Evolutionary conservation across 139 green algal genomes (phyloP).

Genomic region (Closterium sp.): DNA sequence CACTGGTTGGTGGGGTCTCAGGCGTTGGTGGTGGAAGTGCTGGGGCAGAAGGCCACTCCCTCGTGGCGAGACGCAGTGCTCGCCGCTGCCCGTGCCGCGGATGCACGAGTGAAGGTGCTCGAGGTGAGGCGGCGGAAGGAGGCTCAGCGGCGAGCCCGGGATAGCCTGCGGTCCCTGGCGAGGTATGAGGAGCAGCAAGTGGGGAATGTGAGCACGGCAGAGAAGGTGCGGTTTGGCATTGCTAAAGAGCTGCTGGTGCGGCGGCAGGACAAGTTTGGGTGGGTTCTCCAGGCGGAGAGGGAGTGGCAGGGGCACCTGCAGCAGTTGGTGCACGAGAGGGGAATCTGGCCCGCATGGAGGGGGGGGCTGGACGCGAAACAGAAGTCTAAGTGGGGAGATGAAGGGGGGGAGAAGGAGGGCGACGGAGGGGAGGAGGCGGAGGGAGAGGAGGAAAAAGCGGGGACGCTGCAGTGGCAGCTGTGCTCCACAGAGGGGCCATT

Average conservation of each 20-base stretch:
- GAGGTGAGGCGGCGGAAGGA: slow-evolving; percentile 32
- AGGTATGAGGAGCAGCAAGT: not conserved
- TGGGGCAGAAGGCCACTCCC: slow-evolving; percentile 13
- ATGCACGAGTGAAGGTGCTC: not conserved
- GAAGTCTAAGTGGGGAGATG: not conserved
- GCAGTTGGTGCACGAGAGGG: slow-evolving; percentile 26
- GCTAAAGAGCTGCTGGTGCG: not conserved
- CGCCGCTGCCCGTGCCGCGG: slow-evolving; percentile 20
- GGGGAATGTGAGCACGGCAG: not conserved
- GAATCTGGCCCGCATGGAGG: slow-evolving; percentile 12
- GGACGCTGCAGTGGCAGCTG: slow-evolving; percentile 23
- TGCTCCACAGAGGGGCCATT: slow-evolving; percentile 20
- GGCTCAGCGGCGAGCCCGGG: not conserved
- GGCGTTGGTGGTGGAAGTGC: slow-evolving; percentile 7
- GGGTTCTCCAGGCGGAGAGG: slow-evolving; percentile 19
- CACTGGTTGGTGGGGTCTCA: slow-evolving; percentile 34
- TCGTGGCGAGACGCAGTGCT: slow-evolving; percentile 28
- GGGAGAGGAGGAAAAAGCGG: not conserved
- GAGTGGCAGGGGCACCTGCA: slow-evolving; percentile 16
- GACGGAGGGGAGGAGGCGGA: not conserved
- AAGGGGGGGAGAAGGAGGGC: not conserved
- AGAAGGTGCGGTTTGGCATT: not conserved
- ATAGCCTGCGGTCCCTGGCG: not conserved
- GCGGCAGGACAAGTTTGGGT: slow-evolving; percentile 21
- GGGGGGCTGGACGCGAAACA: not conserved